Percentiles rank a stretch among this genome's conserved stretches.
Evolutionary conservation across 345 rosid species (phyloP).

Genomic region (Nephelium lappaceum): DNA sequence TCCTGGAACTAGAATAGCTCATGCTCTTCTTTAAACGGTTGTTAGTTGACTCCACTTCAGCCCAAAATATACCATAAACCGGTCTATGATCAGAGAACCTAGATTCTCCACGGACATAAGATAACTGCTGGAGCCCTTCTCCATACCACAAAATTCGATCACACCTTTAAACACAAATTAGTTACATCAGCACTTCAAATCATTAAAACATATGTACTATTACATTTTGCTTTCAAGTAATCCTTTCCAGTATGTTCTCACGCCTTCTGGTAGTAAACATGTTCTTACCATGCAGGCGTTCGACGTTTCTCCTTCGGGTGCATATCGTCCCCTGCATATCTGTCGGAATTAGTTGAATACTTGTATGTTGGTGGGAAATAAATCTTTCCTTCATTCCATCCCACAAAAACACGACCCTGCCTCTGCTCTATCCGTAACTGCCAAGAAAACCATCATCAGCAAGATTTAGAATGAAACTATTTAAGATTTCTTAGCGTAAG

Average conservation of each 20-base stretch:
- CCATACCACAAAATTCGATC: conserved; percentile 96
- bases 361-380: conserved; percentile 99
- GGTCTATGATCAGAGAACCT: conserved; percentile 98
- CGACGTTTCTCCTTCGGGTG: conserved; percentile 97
- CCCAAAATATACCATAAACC: conserved; percentile 89
- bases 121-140: conserved; percentile 88
- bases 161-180: conserved; percentile 56
- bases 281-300: conserved; percentile 94
- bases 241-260: neutral
- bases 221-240: neutral
- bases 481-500: neutral
- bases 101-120: conserved; percentile 93
- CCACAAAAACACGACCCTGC: conserved; percentile 78
- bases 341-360: conserved; percentile 94
- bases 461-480: conserved; percentile 24
- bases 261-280: neutral
- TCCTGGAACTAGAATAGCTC: conserved; percentile 73
- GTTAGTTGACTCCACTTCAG: conserved; percentile 87
- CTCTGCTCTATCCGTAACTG: conserved; percentile 95
- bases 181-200: conserved; percentile 25
- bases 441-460: conserved; percentile 18
- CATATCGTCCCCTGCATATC: conserved; percentile 89
- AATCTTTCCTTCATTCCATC: conserved; percentile 95
- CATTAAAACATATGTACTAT: neutral
- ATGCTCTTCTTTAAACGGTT: conserved; percentile 68